phyloP scores from a whole-genome alignment of 805 yeast genomes.

The Blastobotrys chiropterorum region DNA sequence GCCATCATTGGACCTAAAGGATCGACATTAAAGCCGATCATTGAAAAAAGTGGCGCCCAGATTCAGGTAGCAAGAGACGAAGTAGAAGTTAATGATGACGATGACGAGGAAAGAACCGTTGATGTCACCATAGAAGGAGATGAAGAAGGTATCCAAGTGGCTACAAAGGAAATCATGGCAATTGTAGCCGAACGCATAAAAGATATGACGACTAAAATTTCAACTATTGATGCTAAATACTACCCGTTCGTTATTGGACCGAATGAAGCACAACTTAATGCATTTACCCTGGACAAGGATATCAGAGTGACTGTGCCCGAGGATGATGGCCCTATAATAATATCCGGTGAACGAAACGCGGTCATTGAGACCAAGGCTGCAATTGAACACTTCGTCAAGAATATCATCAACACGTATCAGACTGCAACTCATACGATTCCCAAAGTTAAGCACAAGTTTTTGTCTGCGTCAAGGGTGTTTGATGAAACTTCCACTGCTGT shows the following conservation, averaged over 20 bases:
- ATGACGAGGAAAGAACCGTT: slow-evolving; percentile 57
- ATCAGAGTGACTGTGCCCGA: slow-evolving; percentile 1
- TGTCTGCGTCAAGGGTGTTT: slow-evolving; percentile 32
- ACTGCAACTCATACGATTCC: slow-evolving; percentile 62
- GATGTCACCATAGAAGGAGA: slow-evolving; percentile 74
- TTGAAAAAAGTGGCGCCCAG: slow-evolving; percentile 58
- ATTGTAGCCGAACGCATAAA: slow-evolving; percentile 75
- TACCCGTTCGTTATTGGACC: slow-evolving; percentile 27
- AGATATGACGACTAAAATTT: slow-evolving; percentile 19
- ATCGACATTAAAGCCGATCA: slow-evolving; percentile 69
- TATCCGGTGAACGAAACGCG: slow-evolving; percentile 67
- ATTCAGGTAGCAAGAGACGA: slow-evolving; percentile 50
- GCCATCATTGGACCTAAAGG: slow-evolving; percentile 86
- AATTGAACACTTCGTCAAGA: slow-evolving; percentile 41
- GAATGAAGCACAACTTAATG: slow-evolving; percentile 3
- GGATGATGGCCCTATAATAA: slow-evolving; percentile 37
- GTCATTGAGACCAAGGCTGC: slow-evolving; percentile 51
- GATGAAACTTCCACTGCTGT: slow-evolving; percentile 30
- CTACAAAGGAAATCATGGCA: slow-evolving; percentile 60
- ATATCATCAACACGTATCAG: slow-evolving; percentile 40
- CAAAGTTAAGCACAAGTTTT: slow-evolving; percentile 58
- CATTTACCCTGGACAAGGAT: not conserved
- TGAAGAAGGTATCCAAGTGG: slow-evolving; percentile 70
- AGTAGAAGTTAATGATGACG: slow-evolving; percentile 34
- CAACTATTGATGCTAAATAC: slow-evolving; percentile 20